phyloP scores from a whole-genome alignment of 1,284 basidiomycete genomes.

The Mycena sp. region DNA sequence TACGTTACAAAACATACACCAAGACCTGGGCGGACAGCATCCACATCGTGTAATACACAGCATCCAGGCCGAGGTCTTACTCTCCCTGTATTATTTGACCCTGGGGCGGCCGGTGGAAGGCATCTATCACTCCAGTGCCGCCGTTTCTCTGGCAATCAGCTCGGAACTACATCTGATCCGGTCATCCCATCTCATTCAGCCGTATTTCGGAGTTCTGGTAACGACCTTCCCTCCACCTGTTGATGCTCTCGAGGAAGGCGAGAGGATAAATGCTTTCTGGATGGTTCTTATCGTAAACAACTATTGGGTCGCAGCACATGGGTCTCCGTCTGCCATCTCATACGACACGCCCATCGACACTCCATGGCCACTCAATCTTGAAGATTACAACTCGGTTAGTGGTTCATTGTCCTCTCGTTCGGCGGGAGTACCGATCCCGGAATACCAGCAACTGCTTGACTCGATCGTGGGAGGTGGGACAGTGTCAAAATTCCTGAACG shows the following conservation, averaged over 20 bases:
- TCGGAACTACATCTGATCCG: constrained; percentile 49
- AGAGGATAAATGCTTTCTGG: constrained; percentile 60
- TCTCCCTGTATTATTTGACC: constrained; percentile 56
- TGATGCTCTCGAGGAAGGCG: constrained; percentile 48
- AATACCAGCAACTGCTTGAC: constrained; percentile 12
- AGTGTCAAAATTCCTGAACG: constrained; percentile 43
- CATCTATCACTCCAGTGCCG: constrained; percentile 52
- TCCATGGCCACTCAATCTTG: constrained; percentile 53
- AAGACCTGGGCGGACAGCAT: constrained; percentile 41
- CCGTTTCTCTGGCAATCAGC: constrained; percentile 51
- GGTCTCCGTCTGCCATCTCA: constrained; percentile 45
- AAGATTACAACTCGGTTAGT: constrained; percentile 33
- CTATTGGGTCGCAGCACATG: constrained; percentile 50
- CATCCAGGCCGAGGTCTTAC: constrained; percentile 57
- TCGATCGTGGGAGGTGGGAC: constrained; percentile 36
- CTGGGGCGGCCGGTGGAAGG: constrained; percentile 52
- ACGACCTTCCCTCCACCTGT: constrained; percentile 8
- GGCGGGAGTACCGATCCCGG: constrained; percentile 20
- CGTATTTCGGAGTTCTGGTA: background rate
- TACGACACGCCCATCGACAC: constrained; percentile 48
- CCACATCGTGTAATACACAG: constrained; percentile 50
- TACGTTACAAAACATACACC: constrained; percentile 40
- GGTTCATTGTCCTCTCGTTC: background rate
- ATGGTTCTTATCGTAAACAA: constrained; percentile 52
- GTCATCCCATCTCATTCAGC: constrained; percentile 26